Conservation (phyloP, 257 asterid species). For the Solanum clarkiae region DNA sequence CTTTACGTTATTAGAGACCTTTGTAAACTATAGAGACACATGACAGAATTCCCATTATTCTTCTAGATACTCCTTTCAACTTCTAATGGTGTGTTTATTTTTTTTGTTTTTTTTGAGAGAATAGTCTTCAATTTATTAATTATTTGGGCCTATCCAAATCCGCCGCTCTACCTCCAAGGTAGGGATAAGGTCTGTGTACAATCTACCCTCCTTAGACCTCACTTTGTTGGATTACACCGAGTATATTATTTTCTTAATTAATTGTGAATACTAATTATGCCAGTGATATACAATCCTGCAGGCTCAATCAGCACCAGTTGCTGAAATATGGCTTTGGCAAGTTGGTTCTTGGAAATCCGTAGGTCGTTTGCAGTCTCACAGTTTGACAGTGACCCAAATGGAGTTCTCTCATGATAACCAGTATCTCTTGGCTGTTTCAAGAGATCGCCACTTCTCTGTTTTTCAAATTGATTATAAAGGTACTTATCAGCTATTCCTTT, state of each 20-base stretch:
- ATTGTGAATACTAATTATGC: not conserved
- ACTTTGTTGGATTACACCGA: not conserved
- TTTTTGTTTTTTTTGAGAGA: not conserved
- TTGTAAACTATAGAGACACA: not conserved
- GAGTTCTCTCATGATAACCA: conserved; percentile 73
- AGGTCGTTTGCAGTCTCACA: conserved; percentile 80
- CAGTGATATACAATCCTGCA: conserved; percentile 9
- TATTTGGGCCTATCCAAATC: not conserved
- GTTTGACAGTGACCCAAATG: conserved; percentile 83
- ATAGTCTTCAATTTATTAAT: not conserved
- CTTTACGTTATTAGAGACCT: not conserved
- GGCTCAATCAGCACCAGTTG: conserved; percentile 90
- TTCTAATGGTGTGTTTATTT: not conserved
- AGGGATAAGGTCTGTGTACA: not conserved
- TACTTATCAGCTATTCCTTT: not conserved
- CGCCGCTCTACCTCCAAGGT: not conserved
- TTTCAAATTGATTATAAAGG: conserved; percentile 59
- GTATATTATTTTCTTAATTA: not conserved
- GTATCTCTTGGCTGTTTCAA: conserved; percentile 76
- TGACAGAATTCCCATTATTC: not conserved
- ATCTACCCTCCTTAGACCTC: not conserved
- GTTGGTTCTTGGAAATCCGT: conserved; percentile 88
- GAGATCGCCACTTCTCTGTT: conserved; percentile 87
- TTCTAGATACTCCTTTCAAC: not conserved
- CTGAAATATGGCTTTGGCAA: conserved; percentile 96